phyloP scores from a whole-genome alignment of 352 stramenopile species.

The Globisporangium orthogonon region DNA sequence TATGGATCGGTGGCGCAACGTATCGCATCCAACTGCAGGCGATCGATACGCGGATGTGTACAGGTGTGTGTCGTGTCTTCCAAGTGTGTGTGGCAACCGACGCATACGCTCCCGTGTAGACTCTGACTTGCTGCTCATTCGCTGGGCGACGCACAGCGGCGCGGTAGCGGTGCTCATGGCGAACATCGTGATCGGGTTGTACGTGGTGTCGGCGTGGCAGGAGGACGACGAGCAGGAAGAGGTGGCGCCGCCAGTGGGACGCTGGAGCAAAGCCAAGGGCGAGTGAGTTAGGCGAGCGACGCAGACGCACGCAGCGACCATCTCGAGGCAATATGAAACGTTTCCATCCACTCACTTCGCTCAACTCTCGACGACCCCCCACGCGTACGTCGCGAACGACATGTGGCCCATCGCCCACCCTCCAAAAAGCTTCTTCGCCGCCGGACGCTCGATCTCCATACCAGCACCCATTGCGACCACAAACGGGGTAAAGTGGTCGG shows the following conservation, averaged over 20 bases:
- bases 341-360: background rate
- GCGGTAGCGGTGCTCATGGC: constrained; percentile 63
- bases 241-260: constrained; percentile 40
- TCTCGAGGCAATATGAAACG: background rate
- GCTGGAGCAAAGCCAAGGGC: constrained; percentile 48
- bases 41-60: constrained; percentile 55
- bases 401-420: constrained; percentile 35
- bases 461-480: constrained; percentile 37
- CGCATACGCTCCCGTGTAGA: constrained; percentile 2
- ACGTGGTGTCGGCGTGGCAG: constrained; percentile 66
- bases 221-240: constrained; percentile 51
- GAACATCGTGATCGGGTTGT: constrained; percentile 74
- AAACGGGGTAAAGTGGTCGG: constrained; percentile 55
- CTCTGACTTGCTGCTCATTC: background rate
- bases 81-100: constrained; percentile 3
- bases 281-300: constrained; percentile 5
- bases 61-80: constrained; percentile 26
- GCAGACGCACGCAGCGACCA: background rate
- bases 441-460: constrained; percentile 34
- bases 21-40: constrained; percentile 12
- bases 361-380: constrained; percentile 8
- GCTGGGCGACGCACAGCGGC: constrained; percentile 25
- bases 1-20: background rate
- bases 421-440: constrained; percentile 27
- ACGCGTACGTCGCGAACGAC: constrained; percentile 35